Conservation (phyloP, 2,329 filamentous ascomycete genomes). For the Ophiocordyceps camponoti-leonardi region DNA sequence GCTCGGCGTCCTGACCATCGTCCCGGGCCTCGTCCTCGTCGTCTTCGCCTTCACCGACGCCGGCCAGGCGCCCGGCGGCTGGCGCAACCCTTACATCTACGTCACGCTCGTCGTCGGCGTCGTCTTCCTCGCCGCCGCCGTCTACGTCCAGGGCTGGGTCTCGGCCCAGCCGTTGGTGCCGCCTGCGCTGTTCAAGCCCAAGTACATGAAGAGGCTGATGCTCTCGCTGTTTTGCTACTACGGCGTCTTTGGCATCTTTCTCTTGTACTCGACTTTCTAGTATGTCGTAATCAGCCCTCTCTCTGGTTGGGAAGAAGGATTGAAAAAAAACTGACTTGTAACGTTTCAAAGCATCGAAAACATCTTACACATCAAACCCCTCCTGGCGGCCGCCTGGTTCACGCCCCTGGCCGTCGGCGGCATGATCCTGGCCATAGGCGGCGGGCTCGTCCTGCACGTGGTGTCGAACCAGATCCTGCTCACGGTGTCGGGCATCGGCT, state of each 20-base stretch:
- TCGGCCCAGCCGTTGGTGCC: constrained; percentile 53
- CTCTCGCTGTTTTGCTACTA: constrained; percentile 48
- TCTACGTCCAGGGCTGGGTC: constrained; percentile 59
- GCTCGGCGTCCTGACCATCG: constrained; percentile 40
- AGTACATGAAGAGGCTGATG: constrained; percentile 48
- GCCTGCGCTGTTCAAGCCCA: constrained; percentile 48
- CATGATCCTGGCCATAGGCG: constrained; percentile 41
- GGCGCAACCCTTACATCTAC: constrained; percentile 58
- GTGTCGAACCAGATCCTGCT: constrained; percentile 46
- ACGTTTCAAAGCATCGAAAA: constrained; percentile 31
- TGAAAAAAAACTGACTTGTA: background rate
- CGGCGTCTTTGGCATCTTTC: constrained; percentile 48
- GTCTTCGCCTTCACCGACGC: constrained; percentile 63
- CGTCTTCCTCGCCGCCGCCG: constrained; percentile 37
- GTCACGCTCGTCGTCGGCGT: constrained; percentile 46
- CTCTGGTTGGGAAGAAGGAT: too few relatives aligned
- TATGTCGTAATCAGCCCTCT: too few relatives aligned
- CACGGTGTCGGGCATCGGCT: constrained; percentile 41
- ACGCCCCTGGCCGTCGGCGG: constrained; percentile 52
- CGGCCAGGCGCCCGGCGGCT: constrained; percentile 48
- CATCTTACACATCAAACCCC: constrained; percentile 38
- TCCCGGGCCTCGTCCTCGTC: constrained; percentile 49
- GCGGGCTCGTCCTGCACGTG: constrained; percentile 50
- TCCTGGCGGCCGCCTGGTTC: constrained; percentile 53
- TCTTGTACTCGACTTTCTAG: constrained; percentile 56